Base-by-base conservation (phyloP, 1,139 yeast species). In the Blastobotrys apis region DNA sequence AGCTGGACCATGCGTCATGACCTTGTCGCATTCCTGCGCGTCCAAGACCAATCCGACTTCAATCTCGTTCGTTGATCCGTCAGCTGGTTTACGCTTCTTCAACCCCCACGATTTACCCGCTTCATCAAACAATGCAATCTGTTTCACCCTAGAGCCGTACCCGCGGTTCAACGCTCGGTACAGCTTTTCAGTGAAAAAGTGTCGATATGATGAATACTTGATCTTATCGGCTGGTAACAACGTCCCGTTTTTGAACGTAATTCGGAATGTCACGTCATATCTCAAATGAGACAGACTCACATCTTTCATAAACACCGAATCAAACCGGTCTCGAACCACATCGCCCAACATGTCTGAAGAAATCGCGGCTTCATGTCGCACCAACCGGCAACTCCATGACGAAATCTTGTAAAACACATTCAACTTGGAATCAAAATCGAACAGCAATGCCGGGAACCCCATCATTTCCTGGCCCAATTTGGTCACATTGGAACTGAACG, bases 391-490 rank as follows among this genome's bases (percentile, higher is more conserved):
- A 0, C 94, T 80, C 54, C 81, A 74, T 36, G 72, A 69, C 0
- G 90, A 77, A 83, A 88, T 80, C 60, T 86, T 87, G 77, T 92
- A 87, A 45, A 90, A 68, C 32, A 90, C 67, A 60, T 92, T 90
- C 47, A 88, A 72, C 56, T 81, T 82, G 12, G 83, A 74, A 47
- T 79, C 77, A 55, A 82, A 82, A 60, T 85, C 95, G 54, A 82
- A 82, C 10, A 88, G 65, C 0, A 94, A 34, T 1, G 54, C 43
- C 9, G 57, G 55, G 10, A 47, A 37, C 23, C 41, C 39, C 1
- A 36, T 25, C 12, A 29, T 31, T 16, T 34, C 31, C 15, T 41
- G 32, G 33, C 37, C 44, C 17, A 45, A 47, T n/a, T n/a, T n/a
- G 30, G 51, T 43, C n/a, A 29, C 16, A 15, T 13, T 29, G 17